Percentiles rank a stretch among this genome's conserved stretches.
Conservation (phyloP, 768 basidiomycete species). For the Termitomyces sp. region DNA sequence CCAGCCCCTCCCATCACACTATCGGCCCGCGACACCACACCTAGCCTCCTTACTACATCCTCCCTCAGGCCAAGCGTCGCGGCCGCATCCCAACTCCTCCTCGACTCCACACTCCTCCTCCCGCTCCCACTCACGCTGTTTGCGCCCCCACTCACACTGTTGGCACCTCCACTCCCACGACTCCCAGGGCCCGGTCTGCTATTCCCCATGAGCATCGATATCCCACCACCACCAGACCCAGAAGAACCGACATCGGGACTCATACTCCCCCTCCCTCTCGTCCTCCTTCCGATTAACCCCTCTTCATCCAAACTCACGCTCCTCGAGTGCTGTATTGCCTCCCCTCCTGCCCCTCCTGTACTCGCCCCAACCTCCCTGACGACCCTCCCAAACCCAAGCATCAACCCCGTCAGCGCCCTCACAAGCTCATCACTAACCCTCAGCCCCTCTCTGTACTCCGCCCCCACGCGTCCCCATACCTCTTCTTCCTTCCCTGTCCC, state of each 20-base stretch:
- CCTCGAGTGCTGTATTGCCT: slow-evolving; percentile 28
- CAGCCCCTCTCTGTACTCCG: slow-evolving; percentile 67
- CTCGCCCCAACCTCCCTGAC: slow-evolving; percentile 46
- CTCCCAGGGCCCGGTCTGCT: slow-evolving; percentile 16
- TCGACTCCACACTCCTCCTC: slow-evolving; percentile 48
- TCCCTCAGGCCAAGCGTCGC: slow-evolving; percentile 34
- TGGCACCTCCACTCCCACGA: slow-evolving; percentile 32
- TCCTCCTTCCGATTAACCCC: slow-evolving; percentile 20
- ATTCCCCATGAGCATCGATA: slow-evolving; percentile 1
- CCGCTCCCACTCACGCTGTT: slow-evolving; percentile 32
- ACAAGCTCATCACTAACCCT: slow-evolving; percentile 76
- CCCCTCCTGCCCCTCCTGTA: slow-evolving; percentile 12
- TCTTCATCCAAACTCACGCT: slow-evolving; percentile 55
- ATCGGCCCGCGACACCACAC: slow-evolving; percentile 23
- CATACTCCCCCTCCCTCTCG: slow-evolving; percentile 20
- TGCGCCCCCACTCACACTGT: slow-evolving; percentile 9
- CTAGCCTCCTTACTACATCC: slow-evolving; percentile 29
- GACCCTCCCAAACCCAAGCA: slow-evolving; percentile 69
- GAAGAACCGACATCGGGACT: slow-evolving; percentile 19
- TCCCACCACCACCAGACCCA: background rate
- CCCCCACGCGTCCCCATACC: slow-evolving; percentile 64
- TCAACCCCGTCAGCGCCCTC: slow-evolving; percentile 65
- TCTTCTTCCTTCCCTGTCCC: slow-evolving; percentile 30
- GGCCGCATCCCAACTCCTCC: slow-evolving; percentile 42
- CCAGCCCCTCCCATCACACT: slow-evolving; percentile 20